phyloP scores from a whole-genome alignment of 1,139 yeast species.

The Scheffersomyces quercinus region DNA sequence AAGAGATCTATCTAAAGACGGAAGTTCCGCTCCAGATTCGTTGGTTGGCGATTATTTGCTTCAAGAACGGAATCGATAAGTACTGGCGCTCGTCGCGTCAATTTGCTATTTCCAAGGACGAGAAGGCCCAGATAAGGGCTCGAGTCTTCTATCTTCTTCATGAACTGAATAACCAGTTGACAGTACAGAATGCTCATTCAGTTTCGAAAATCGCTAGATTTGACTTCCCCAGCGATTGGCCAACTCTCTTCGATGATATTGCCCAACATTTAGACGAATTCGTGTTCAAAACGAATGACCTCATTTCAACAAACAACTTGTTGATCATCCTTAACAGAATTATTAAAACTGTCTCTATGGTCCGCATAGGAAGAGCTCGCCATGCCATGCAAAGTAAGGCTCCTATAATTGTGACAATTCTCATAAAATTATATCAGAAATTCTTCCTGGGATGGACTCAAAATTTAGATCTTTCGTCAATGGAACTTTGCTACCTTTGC shows the following conservation, averaged over 20 bases:
- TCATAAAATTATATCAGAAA: conserved; percentile 58
- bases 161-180: conserved; percentile 72
- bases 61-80: conserved; percentile 83
- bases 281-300: conserved; percentile 49
- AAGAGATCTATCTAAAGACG: conserved; percentile 61
- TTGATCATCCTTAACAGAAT: conserved; percentile 73
- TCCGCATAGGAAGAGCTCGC: conserved; percentile 80
- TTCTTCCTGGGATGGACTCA: conserved; percentile 66
- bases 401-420: conserved; percentile 57
- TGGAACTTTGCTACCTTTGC: conserved; percentile 76
- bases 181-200: conserved; percentile 83
- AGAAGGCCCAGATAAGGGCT: conserved; percentile 61
- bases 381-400: conserved; percentile 75
- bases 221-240: conserved; percentile 91
- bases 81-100: conserved; percentile 75
- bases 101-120: conserved; percentile 62
- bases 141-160: conserved; percentile 59
- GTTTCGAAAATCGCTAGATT: conserved; percentile 73
- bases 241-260: conserved; percentile 67
- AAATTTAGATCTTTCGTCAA: conserved; percentile 41
- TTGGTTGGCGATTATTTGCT: conserved; percentile 85
- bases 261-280: conserved; percentile 36
- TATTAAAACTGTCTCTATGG: conserved; percentile 69
- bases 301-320: conserved; percentile 58
- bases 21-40: conserved; percentile 63